Conservation (phyloP, 768 basidiomycete species). For the Termitomyces sp. region DNA sequence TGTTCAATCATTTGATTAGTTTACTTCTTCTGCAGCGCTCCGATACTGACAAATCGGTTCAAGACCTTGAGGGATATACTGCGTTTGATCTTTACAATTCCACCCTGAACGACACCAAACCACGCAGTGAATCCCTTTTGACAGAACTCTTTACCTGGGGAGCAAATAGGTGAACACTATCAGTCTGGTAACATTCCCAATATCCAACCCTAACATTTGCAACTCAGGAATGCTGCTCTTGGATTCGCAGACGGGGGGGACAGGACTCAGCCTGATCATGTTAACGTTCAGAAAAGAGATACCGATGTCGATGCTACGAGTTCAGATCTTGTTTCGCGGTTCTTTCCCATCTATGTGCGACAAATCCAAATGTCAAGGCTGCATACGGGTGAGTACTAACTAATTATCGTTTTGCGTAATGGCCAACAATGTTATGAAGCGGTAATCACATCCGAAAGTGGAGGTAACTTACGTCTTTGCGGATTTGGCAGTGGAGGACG, state of each 20-base stretch:
- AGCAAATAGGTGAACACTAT: conserved; percentile 52
- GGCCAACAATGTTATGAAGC: conserved; percentile 19
- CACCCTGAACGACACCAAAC: conserved; percentile 73
- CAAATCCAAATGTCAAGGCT: conserved; percentile 81
- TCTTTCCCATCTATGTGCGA: conserved; percentile 57
- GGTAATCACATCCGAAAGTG: conserved; percentile 67
- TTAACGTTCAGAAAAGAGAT: conserved; percentile 43
- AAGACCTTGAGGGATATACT: conserved; percentile 87
- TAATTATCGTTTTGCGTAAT: not conserved
- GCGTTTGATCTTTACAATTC: conserved; percentile 93
- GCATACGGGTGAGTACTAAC: conserved; percentile 60
- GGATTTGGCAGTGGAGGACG: conserved; percentile 89
- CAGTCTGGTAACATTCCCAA: not conserved
- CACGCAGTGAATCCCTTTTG: conserved; percentile 28
- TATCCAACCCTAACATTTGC: not conserved
- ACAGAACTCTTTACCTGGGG: conserved; percentile 87
- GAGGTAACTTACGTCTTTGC: conserved; percentile 76
- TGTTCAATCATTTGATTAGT: conserved; percentile 26
- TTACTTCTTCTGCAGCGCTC: conserved; percentile 68
- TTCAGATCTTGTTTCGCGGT: conserved; percentile 37
- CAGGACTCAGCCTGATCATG: conserved; percentile 72
- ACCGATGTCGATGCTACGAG: conserved; percentile 19
- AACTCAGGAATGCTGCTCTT: conserved; percentile 74
- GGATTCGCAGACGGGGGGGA: conserved; percentile 81
- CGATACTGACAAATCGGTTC: conserved; percentile 67